Conservation (phyloP, 2,329 filamentous ascomycete genomes). For the Penicillium sp. region DNA sequence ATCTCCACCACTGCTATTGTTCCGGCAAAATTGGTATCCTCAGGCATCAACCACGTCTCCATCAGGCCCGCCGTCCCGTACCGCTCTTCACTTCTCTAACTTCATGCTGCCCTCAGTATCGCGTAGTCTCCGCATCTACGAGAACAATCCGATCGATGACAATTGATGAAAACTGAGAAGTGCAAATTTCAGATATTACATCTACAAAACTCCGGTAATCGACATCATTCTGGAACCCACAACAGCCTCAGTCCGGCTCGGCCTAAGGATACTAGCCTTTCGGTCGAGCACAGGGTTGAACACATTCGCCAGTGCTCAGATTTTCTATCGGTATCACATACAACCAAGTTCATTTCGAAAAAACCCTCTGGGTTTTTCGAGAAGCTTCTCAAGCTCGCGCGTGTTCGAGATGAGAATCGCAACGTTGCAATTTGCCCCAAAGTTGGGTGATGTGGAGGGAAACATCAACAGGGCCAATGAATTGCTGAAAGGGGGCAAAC, state of each 20-base stretch:
- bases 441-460: slow-evolving; percentile 48
- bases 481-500: slow-evolving; percentile 44
- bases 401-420: slow-evolving; percentile 49
- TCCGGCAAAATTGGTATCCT: not conserved
- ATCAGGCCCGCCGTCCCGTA: not conserved
- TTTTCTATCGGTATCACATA: not conserved
- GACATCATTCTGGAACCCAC: slow-evolving; percentile 18
- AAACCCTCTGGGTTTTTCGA: not conserved
- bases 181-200: not conserved
- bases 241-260: slow-evolving; percentile 13
- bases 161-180: not conserved
- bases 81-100: not conserved
- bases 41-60: slow-evolving; percentile 9
- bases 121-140: too few relatives aligned
- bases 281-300: slow-evolving; percentile 5
- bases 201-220: not conserved
- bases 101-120: not conserved
- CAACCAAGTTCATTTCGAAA: too few relatives aligned
- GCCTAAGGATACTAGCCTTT: slow-evolving; percentile 13
- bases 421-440: slow-evolving; percentile 51
- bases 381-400: slow-evolving; percentile 17
- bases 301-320: not conserved
- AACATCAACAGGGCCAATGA: slow-evolving; percentile 51
- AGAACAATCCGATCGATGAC: not conserved
- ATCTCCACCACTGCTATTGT: too few relatives aligned